Evolutionary conservation across 306 rosid species (phyloP).

Genomic region (Argentina anserina): DNA sequence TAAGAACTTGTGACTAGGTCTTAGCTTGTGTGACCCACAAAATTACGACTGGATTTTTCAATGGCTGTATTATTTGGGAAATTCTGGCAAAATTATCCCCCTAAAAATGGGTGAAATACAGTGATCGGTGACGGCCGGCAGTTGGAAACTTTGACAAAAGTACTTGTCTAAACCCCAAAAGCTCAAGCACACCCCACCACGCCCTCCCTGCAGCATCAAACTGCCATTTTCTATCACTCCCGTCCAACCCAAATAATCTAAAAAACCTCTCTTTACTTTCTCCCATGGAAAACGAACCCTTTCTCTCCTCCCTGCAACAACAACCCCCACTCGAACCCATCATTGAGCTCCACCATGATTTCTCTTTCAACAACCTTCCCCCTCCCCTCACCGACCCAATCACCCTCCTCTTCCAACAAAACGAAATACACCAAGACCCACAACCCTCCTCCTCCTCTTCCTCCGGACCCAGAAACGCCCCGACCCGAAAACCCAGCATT

Average conservation of each 20-base stretch:
- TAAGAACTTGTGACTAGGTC: too few relatives aligned
- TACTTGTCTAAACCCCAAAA: not conserved
- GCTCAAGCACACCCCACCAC: not conserved
- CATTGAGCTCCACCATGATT: conserved; percentile 16
- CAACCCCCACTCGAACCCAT: conserved; percentile 27
- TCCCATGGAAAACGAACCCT: conserved; percentile 51
- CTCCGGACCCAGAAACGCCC: conserved; percentile 1
- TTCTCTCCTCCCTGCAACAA: conserved; percentile 40
- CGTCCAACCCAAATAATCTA: not conserved
- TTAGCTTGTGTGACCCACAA: too few relatives aligned
- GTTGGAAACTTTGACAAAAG: too few relatives aligned
- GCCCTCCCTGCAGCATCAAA: not conserved
- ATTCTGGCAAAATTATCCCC: too few relatives aligned
- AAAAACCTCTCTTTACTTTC: not conserved
- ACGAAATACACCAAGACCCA: conserved; percentile 11
- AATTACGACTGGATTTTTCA: too few relatives aligned
- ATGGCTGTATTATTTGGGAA: too few relatives aligned
- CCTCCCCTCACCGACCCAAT: conserved; percentile 38
- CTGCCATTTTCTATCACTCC: not conserved
- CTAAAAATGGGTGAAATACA: too few relatives aligned
- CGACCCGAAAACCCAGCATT: conserved; percentile 27
- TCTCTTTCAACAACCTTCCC: conserved; percentile 16
- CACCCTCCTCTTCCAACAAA: not conserved
- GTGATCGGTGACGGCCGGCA: too few relatives aligned
- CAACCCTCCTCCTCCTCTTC: conserved; percentile 26